Evolutionary conservation across 352 stramenopile genomes (phyloP), one percentile per base, ranked within the genome.

Genomic region (Elongisporangium senticosum): DNA sequence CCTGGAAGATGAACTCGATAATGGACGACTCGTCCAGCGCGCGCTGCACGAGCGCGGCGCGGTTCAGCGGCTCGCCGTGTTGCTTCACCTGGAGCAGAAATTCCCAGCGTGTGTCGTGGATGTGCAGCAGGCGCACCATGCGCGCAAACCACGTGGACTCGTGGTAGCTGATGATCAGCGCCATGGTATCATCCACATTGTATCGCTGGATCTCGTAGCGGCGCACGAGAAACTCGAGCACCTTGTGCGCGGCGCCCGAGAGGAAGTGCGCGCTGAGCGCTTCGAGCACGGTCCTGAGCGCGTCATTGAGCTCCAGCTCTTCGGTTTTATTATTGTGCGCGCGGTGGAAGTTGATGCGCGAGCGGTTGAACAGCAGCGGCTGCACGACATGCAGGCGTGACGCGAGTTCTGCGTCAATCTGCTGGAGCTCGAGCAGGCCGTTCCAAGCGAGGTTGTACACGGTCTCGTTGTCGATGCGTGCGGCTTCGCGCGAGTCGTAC

Each of bases 211-310:
- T 66, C 55, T 95, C 83, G 55, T 93, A 96, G n/a, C 82, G 80
- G 13, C 88, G 83, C 55, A 96, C 81, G 59, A 96, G 74, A 57
- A 93, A 96, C 68, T 96, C 88, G 63, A 96, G 71, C 53, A 96
- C 83, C 63, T 96, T 94, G 66, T 96, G 88, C 4, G 83, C 65
- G 5, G 86, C 79, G 11, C 71, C 65, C 13, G 94, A 67, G 37
- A 96, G 56, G 59, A 95, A 94, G 58, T 92, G 94, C 5, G 70
- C 69, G 55, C 84, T 96, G 26, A 96, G 71, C n/a, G 83, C 80
- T 56, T 93, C 83, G 19, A 96, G 68, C 20, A 96, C 71, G 56
- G 76, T 78, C 19, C 64, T 58, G 23, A 96, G 69, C 51, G 86
- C 80, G 4, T 55, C 57, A 61, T 93, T 79, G 19, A 96, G 76